Percentiles rank a stretch among this genome's conserved stretches.
phyloP scores from a whole-genome alignment of 257 asterid species.

The Solanum chaucha region DNA sequence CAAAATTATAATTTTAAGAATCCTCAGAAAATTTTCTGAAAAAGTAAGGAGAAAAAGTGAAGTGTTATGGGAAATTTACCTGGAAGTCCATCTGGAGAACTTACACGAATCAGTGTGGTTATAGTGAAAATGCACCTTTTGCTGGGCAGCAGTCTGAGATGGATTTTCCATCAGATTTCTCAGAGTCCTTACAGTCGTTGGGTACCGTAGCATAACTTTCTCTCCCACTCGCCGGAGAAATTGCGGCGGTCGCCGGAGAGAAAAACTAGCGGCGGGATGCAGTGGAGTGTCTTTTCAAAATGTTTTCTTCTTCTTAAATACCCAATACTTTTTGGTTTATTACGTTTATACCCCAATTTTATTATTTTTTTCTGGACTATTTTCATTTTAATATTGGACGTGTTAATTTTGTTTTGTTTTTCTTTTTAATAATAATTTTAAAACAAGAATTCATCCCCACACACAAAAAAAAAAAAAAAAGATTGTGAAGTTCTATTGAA shows the following conservation, averaged over 20 bases:
- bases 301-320: background rate
- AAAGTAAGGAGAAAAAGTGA: background rate
- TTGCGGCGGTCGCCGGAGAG: background rate
- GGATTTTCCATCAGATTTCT: constrained; percentile 39
- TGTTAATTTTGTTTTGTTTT: background rate
- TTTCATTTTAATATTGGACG: background rate
- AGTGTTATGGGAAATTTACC: constrained; percentile 15
- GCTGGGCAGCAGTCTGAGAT: background rate
- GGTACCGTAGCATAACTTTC: constrained; percentile 5
- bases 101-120: constrained; percentile 62
- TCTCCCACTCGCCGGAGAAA: background rate
- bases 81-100: constrained; percentile 58
- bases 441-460: no score
- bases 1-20: background rate
- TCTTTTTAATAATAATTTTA: no score
- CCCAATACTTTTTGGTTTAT: background rate
- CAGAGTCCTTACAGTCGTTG: constrained; percentile 22
- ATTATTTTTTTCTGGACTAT: no score
- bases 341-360: background rate
- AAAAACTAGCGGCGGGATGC: background rate
- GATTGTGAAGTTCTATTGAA: no score
- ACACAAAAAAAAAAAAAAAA: no score
- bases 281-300: background rate
- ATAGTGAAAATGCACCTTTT: constrained; percentile 41
- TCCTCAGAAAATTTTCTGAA: background rate